Base-by-base conservation (phyloP, 495 filamentous ascomycete species). In the Articulospora tetracladia region DNA sequence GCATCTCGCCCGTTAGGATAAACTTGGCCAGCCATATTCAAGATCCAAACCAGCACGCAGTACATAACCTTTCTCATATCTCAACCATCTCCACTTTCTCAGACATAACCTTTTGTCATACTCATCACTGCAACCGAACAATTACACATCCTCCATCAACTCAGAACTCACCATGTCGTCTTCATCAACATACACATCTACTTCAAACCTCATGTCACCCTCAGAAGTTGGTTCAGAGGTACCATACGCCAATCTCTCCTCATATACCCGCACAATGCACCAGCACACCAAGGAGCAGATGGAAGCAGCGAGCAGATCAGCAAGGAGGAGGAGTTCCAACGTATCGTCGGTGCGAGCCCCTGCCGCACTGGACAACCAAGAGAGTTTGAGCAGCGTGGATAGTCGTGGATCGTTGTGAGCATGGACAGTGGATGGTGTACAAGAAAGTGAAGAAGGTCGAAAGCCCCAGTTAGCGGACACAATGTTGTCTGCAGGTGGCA, bases 241-340 rank as follows among this genome's bases (percentile, higher is more conserved):
- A 48, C 25, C 13, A 17, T 54, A 23, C 30, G 32, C 10, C 11
- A n/a, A 27, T 23, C 57, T 60, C 47, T 57, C 58, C 7, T 48
- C 62, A 28, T 68, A 68, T 34, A 22, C 59, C 3, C 28, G 54
- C 1, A 51, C 41, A 0, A 68, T 68, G 63, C 59, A 63, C 28
- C 56, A 66, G 30, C 66, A 68, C 63, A 68, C 66, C 36, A 65
- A 55, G 57, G 57, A 56, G 30, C 66, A 68, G 20, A 68, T 68
- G 66, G 63, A 68, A 50, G 62, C 55, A 20, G 65, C 65, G 8
- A 13, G 53, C 3, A 22, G 26, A 22, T 64, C 51, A 48, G 57
- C 61, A 6, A 34, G 59, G 6, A 58, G 63, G 54, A 50, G 58
- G 25, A 58, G 22, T 19, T 7, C 53, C 0, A 48, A 55, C 27